Evolutionary conservation across 2,329 filamentous ascomycete species (phyloP).

Genomic region (Coniochaeta ligniaria): DNA sequence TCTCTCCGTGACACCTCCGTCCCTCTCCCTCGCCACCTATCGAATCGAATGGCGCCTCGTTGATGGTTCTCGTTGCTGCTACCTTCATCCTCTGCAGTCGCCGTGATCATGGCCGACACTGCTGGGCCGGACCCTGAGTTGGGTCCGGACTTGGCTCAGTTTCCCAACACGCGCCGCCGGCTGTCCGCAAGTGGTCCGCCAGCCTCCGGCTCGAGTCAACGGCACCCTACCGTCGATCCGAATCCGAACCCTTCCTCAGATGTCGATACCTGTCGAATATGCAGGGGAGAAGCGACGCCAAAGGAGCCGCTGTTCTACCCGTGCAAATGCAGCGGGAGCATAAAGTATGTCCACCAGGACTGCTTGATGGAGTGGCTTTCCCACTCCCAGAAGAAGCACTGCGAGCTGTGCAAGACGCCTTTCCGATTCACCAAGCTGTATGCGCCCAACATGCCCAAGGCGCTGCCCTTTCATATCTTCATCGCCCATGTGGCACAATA

Average conservation of each 20-base stretch:
- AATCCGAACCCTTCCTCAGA: slow-evolving; percentile 29
- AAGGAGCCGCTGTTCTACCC: slow-evolving; percentile 91
- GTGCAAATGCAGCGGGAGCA: slow-evolving; percentile 98
- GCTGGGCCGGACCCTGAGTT: slow-evolving; percentile 14
- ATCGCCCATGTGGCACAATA: slow-evolving; percentile 71
- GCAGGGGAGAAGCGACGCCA: slow-evolving; percentile 75
- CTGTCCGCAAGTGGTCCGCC: slow-evolving; percentile 6
- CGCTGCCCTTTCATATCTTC: slow-evolving; percentile 75
- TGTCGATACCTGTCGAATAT: slow-evolving; percentile 91
- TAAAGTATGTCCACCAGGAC: slow-evolving; percentile 96
- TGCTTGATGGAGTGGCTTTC: slow-evolving; percentile 98
- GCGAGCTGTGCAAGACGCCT: slow-evolving; percentile 96
- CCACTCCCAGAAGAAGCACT: slow-evolving; percentile 98
- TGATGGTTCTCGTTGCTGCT: neutral
- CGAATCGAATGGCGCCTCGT: neutral
- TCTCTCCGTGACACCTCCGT: neutral
- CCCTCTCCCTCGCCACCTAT: neutral
- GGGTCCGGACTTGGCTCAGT: slow-evolving; percentile 15
- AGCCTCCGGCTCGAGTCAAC: neutral
- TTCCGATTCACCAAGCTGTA: slow-evolving; percentile 99
- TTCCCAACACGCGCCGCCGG: slow-evolving; percentile 20
- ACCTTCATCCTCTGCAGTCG: neutral
- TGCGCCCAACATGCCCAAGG: slow-evolving; percentile 83
- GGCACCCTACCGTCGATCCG: neutral
- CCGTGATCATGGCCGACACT: slow-evolving; percentile 16